phyloP scores from a whole-genome alignment of 805 yeast species.

The Zygotorulaspora florentina region DNA sequence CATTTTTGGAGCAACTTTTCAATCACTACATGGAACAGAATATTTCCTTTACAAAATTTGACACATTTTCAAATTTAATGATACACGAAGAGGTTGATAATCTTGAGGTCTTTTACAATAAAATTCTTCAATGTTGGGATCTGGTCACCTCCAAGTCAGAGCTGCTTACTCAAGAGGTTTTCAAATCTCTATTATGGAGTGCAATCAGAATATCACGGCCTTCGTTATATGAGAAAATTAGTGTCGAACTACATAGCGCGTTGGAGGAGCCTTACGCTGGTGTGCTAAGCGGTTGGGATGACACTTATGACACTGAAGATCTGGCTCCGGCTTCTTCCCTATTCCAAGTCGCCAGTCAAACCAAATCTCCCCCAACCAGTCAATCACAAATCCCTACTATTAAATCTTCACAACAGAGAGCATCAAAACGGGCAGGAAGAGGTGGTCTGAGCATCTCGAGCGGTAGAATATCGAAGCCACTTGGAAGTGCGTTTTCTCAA shows the following conservation, averaged over 20 bases:
- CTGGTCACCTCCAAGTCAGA: constrained; percentile 18
- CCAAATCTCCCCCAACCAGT: constrained; percentile 18
- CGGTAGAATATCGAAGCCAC: constrained; percentile 3
- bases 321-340: not conserved
- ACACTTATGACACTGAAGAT: constrained; percentile 5
- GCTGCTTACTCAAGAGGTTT: constrained; percentile 16
- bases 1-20: constrained; percentile 27
- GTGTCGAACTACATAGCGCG: constrained; percentile 4
- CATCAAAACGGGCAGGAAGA: constrained; percentile 3
- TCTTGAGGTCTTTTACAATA: constrained; percentile 24
- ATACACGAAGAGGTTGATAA: constrained; percentile 18
- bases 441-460: constrained; percentile 1
- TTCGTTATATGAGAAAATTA: constrained; percentile 6
- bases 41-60: constrained; percentile 19
- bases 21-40: constrained; percentile 23
- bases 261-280: constrained; percentile 16
- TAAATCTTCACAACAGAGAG: constrained; percentile 26
- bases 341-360: constrained; percentile 10
- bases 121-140: constrained; percentile 31
- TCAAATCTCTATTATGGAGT: constrained; percentile 20
- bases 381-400: constrained; percentile 32
- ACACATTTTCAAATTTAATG: constrained; percentile 12
- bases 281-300: constrained; percentile 29
- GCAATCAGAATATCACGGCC: constrained; percentile 14
- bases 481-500: not conserved